Evolutionary conservation across 2,329 filamentous ascomycete species (phyloP).

Genomic region (Orbilia javanica): DNA sequence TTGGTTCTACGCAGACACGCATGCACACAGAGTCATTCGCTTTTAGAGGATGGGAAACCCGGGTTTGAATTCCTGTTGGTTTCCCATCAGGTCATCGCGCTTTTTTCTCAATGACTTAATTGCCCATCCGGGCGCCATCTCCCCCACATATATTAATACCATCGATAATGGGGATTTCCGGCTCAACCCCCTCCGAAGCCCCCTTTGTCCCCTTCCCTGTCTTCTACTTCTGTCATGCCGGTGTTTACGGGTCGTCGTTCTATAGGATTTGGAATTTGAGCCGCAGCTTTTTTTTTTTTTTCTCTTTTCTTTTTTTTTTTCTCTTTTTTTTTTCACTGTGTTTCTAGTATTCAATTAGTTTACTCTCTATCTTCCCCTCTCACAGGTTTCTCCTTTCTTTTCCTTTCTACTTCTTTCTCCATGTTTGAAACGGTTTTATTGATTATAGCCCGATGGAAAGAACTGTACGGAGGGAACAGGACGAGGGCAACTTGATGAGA

Average conservation of each 20-base stretch:
- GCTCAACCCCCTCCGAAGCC: not conserved
- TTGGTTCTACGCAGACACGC: constrained; percentile 32
- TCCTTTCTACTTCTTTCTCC: constrained; percentile 14
- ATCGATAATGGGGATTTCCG: constrained; percentile 30
- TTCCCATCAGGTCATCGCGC: not conserved
- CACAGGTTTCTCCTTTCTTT: not conserved
- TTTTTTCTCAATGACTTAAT: constrained; percentile 41
- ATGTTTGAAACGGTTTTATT: constrained; percentile 10
- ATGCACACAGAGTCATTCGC: constrained; percentile 34
- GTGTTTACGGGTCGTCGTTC: constrained; percentile 57
- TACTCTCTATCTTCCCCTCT: constrained; percentile 18
- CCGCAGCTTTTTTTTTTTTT: constrained; percentile 34
- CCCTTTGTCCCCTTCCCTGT: not conserved
- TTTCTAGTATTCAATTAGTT: constrained; percentile 30
- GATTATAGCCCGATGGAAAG: constrained; percentile 6
- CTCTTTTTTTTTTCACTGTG: not conserved
- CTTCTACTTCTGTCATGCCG: constrained; percentile 48
- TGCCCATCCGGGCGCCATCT: constrained; percentile 1
- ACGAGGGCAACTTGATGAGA: not conserved
- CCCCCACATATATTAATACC: constrained; percentile 51
- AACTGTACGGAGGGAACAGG: constrained; percentile 27
- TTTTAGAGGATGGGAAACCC: constrained; percentile 37
- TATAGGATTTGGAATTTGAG: constrained; percentile 59
- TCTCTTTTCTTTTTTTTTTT: constrained; percentile 22
- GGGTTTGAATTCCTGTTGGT: not conserved